Base-by-base conservation (phyloP, 2,329 filamentous ascomycete genomes). In the Claviceps lovelessii region DNA sequence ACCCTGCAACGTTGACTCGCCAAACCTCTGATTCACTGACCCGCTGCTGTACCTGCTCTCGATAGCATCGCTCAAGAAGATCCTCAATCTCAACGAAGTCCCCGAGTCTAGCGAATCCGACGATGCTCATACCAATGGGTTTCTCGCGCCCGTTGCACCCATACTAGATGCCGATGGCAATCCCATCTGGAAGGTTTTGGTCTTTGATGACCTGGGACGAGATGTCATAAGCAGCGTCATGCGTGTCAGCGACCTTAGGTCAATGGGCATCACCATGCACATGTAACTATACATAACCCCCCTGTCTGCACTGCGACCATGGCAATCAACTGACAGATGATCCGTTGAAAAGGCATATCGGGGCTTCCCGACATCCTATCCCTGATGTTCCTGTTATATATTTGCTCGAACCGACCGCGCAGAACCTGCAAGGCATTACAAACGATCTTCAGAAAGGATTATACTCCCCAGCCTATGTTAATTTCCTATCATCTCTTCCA, bases 171-270 rank as follows among this genome's bases (percentile, higher is more conserved):
- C 88, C 49, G 85, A 94, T 62, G 90, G 90, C 59, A 88, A 95
- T 64, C 90, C 91, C 0, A 90, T 96, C 73, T 97, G 91, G 91
- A 97, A 97, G 70, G 88, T 97, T 7, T 76, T 98, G 53, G 89
- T 98, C 10, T 97, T 98, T 67, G 94, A 98, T 70, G 86, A 91
- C 62, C 70, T 84, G 4, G 93, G 91, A 50, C 80, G 90, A 68
- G 90, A 97, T 79, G 88, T 98, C 56, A 96, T 98, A 65, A 96
- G 90, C 73, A 96, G 90, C 65, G 90, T 98, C 2, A 76, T 98
- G 60, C 81, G 90, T 56, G 93, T 98, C 59, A 95, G 90, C 65
- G 93, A 98, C 71, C 74, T 98, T 66, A 80, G 94, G 59, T 81
- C 86, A 58, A 90, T 93, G 81, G 93, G 94, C n/a, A 87, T 97